Percentiles rank a stretch among this genome's conserved stretches.
Evolutionary conservation across 2,329 filamentous ascomycete genomes (phyloP).

Genomic region (Aspergillus sp.): DNA sequence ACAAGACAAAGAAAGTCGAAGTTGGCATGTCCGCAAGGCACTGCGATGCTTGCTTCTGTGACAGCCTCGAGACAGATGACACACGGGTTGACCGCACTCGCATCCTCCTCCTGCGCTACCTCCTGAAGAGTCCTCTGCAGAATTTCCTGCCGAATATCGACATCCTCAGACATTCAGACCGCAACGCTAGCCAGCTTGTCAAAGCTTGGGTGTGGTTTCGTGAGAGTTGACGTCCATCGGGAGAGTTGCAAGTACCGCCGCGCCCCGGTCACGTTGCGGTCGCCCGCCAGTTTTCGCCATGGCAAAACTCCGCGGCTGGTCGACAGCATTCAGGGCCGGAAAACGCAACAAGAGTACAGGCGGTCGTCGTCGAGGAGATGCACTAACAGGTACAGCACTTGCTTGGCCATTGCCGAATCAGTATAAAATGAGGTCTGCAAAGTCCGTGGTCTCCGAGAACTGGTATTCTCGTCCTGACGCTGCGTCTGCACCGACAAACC

Average conservation of each 20-base stretch:
- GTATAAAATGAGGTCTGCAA: slow-evolving; percentile 30
- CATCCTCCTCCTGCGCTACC: slow-evolving; percentile 31
- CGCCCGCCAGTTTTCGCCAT: slow-evolving; percentile 1
- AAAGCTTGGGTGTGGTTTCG: too few relatives aligned
- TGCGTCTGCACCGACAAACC: slow-evolving; percentile 17
- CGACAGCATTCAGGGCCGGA: too few relatives aligned
- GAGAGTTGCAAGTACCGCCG: background rate
- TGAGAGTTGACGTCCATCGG: too few relatives aligned
- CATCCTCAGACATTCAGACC: slow-evolving; percentile 34
- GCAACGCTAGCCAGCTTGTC: too few relatives aligned
- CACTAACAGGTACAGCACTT: slow-evolving; percentile 3
- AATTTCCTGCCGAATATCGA: slow-evolving; percentile 38
- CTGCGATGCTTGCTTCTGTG: slow-evolving; percentile 64
- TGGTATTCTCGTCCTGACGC: slow-evolving; percentile 9
- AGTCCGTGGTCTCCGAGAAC: slow-evolving; percentile 28
- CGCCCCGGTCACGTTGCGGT: slow-evolving; percentile 15
- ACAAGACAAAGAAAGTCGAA: slow-evolving; percentile 84
- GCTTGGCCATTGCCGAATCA: slow-evolving; percentile 1
- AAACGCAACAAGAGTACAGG: too few relatives aligned
- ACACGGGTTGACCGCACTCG: slow-evolving; percentile 52
- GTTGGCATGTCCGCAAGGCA: slow-evolving; percentile 72
- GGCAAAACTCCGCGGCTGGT: slow-evolving; percentile 7
- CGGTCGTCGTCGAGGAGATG: slow-evolving; percentile 1
- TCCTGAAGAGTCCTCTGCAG: slow-evolving; percentile 43
- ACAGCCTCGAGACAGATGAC: slow-evolving; percentile 82